A percentile compares a stretch with the other conserved stretches of the same genome.
Evolutionary conservation across 2,329 filamentous ascomycete species (phyloP).

Genomic region (Aureobasidium sp.): DNA sequence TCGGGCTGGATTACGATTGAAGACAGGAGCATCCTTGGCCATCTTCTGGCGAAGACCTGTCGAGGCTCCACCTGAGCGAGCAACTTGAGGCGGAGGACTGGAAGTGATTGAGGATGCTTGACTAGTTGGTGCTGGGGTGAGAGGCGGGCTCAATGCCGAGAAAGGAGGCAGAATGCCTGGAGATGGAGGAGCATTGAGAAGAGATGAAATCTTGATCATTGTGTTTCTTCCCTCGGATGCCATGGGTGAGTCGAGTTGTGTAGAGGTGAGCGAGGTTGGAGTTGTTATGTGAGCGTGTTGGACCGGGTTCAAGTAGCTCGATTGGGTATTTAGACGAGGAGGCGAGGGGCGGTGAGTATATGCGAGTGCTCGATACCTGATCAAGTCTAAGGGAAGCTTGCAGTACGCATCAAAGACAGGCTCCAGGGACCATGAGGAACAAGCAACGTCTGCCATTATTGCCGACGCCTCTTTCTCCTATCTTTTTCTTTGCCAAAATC

Average conservation of each 20-base stretch:
- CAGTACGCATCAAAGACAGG: constrained; percentile 20
- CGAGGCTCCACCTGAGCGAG: constrained; percentile 23
- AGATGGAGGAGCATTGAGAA: constrained; percentile 20
- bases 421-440: constrained; percentile 2
- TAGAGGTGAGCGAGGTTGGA: constrained; percentile 4
- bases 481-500: not conserved
- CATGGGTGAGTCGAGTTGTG: constrained; percentile 2
- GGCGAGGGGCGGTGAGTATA: constrained; percentile 19
- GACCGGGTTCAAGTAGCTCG: constrained; percentile 16
- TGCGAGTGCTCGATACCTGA: constrained; percentile 20
- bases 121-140: constrained; percentile 31
- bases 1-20: constrained; percentile 67
- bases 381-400: constrained; percentile 20
- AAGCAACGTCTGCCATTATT: constrained; percentile 10
- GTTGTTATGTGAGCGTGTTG: not conserved
- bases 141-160: constrained; percentile 27
- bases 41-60: constrained; percentile 56
- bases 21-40: constrained; percentile 70
- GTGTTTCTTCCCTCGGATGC: not conserved
- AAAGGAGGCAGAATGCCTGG: constrained; percentile 14
- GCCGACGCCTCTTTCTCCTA: constrained; percentile 6
- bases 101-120: constrained; percentile 27
- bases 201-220: constrained; percentile 20
- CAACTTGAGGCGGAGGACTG: constrained; percentile 29
- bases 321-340: constrained; percentile 17